phyloP scores from a whole-genome alignment of 2,329 filamentous ascomycete species.

The Fusarium caatingaense region DNA sequence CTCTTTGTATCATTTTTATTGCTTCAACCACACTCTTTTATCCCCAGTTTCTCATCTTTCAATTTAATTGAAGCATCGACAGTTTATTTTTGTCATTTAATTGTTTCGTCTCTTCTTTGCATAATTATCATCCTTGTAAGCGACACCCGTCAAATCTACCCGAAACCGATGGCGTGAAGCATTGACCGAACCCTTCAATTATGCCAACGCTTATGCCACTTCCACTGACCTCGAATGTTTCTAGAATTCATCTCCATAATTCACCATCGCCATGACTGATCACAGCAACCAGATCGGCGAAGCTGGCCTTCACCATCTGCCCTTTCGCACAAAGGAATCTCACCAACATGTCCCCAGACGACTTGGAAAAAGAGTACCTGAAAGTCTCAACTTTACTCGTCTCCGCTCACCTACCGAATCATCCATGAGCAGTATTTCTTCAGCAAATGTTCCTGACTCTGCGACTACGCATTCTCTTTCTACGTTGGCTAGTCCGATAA shows the following conservation, averaged over 20 bases:
- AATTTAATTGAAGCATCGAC: constrained; percentile 7
- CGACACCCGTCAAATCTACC: not conserved
- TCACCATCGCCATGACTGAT: constrained; percentile 35
- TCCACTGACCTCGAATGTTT: not conserved
- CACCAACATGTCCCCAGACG: constrained; percentile 6
- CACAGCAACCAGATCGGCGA: constrained; percentile 22
- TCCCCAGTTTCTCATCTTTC: constrained; percentile 15
- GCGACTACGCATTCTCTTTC: constrained; percentile 54
- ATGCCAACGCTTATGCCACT: not conserved
- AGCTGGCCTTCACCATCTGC: constrained; percentile 46
- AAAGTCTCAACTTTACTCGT: constrained; percentile 48
- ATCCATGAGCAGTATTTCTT: constrained; percentile 54
- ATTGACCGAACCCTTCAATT: not conserved
- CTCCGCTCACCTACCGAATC: constrained; percentile 53
- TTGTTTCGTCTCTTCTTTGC: not conserved
- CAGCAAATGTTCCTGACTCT: constrained; percentile 53
- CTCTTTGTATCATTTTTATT: constrained; percentile 22
- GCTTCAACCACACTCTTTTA: constrained; percentile 6
- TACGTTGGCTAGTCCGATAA: constrained; percentile 52
- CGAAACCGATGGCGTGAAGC: not conserved
- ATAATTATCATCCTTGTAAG: constrained; percentile 16
- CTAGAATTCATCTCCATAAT: constrained; percentile 11
- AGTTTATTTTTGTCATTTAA: not conserved
- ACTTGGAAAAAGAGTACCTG: constrained; percentile 44
- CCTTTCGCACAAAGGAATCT: constrained; percentile 42